These are phyloP conservation scores for Xylariales sp. DNA, from an alignment of 2,329 filamentous ascomycete species.

Conservation along the genomic window DNA sequence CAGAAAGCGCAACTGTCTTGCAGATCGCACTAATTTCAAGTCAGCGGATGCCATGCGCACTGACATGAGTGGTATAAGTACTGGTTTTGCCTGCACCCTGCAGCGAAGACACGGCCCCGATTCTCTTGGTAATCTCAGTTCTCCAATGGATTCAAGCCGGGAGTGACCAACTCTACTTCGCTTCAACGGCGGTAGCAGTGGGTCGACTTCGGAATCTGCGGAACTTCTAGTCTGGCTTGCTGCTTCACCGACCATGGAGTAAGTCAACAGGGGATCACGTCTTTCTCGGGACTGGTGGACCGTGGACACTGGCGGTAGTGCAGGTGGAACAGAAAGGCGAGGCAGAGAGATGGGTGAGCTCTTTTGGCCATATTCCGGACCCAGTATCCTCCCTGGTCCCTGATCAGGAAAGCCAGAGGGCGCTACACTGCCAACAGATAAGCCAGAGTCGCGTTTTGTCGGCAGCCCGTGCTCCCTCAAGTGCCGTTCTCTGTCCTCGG, in stretches of 20 bases:
- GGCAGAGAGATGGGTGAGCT: slow-evolving; percentile 37
- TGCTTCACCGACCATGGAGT: slow-evolving; percentile 35
- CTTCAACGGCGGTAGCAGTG: slow-evolving; percentile 51
- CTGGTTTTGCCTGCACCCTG: slow-evolving; percentile 39
- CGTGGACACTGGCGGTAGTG: slow-evolving; percentile 30
- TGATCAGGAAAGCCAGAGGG: slow-evolving; percentile 30
- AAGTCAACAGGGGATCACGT: slow-evolving; percentile 35
- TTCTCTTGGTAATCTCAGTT: slow-evolving; percentile 46
- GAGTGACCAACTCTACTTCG: slow-evolving; percentile 47
- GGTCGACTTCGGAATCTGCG: slow-evolving; percentile 44
- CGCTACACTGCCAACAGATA: slow-evolving; percentile 33
- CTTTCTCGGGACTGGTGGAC: slow-evolving; percentile 30
- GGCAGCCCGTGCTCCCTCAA: slow-evolving; percentile 38
- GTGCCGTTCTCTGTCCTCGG: slow-evolving; percentile 48
- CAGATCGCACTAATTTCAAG: slow-evolving; percentile 43
- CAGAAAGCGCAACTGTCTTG: slow-evolving; percentile 46
- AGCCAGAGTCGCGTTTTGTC: slow-evolving; percentile 40
- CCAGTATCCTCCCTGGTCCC: slow-evolving; percentile 22
- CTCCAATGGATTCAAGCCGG: slow-evolving; percentile 52
- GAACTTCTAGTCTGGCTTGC: slow-evolving; percentile 32
- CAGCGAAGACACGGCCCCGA: slow-evolving; percentile 48
- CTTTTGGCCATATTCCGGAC: slow-evolving; percentile 27
- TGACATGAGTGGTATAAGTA: slow-evolving; percentile 22
- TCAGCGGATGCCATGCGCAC: slow-evolving; percentile 12
- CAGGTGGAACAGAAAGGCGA: slow-evolving; percentile 26